Conservation (phyloP, 768 basidiomycete species). For the Lepiota subincarnata region DNA sequence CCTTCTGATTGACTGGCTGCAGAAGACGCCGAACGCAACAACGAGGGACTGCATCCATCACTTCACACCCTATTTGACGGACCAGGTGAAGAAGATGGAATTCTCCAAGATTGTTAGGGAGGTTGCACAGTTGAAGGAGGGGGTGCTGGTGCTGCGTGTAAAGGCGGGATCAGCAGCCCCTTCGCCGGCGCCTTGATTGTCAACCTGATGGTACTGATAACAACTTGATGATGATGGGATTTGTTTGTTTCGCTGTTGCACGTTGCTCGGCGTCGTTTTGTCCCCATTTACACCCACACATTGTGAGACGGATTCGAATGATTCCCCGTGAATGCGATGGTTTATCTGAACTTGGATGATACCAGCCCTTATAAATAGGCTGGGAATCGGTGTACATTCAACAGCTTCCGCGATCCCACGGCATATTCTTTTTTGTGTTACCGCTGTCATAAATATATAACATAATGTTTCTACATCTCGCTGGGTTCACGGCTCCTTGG, state of each 20-base stretch:
- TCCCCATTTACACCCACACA: not conserved
- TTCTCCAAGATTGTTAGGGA: slow-evolving; percentile 81
- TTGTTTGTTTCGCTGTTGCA: not conserved
- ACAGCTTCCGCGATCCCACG: too few species aligned
- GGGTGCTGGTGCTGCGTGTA: slow-evolving; percentile 52
- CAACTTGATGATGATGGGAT: not conserved
- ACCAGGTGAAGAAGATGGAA: slow-evolving; percentile 62
- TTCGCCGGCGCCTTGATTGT: slow-evolving; percentile 27
- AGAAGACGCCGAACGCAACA: slow-evolving; percentile 60
- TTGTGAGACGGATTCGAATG: not conserved
- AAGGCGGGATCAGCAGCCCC: slow-evolving; percentile 27
- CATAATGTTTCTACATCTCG: too few species aligned
- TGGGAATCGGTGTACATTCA: too few species aligned
- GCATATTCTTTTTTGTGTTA: too few species aligned
- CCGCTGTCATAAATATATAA: too few species aligned
- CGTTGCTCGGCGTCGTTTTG: not conserved
- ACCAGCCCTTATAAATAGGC: not conserved
- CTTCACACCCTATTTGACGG: slow-evolving; percentile 72
- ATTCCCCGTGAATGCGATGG: not conserved
- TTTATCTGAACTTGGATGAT: not conserved
- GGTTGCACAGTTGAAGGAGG: slow-evolving; percentile 68
- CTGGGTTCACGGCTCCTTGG: too few species aligned
- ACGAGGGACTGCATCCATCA: slow-evolving; percentile 79
- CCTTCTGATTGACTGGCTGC: slow-evolving; percentile 75
- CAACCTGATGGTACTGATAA: slow-evolving; percentile 2